Evolutionary conservation across 1,139 yeast species (phyloP).

Genomic region (Zygoascus hellenicus): DNA sequence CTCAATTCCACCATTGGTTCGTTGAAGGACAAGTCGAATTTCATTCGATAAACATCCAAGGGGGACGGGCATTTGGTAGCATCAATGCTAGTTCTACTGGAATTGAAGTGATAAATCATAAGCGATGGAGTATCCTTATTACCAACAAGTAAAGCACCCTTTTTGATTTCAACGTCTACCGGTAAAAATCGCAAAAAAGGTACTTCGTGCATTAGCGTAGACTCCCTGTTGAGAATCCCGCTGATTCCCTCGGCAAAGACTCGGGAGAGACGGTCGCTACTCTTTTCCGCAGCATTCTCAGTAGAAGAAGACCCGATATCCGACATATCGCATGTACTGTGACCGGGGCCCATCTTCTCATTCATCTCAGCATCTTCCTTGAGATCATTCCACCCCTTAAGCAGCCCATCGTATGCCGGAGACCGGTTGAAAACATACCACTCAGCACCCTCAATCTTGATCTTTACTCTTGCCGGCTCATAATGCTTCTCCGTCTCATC

Average conservation of each 20-base stretch:
- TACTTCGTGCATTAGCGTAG: neutral
- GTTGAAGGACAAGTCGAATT: slow-evolving; percentile 41
- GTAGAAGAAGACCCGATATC: neutral
- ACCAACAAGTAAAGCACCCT: slow-evolving; percentile 74
- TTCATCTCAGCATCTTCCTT: neutral
- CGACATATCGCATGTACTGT: no score
- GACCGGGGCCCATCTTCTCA: neutral
- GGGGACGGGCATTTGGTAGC: slow-evolving; percentile 43
- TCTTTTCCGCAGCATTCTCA: no score
- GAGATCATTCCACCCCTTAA: slow-evolving; percentile 30
- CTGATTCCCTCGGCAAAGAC: no score
- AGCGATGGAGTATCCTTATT: slow-evolving; percentile 72
- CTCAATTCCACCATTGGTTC: slow-evolving; percentile 55
- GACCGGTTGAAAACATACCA: slow-evolving; percentile 75
- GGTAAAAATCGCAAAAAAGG: slow-evolving; percentile 48
- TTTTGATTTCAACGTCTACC: slow-evolving; percentile 49
- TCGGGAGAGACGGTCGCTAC: no score
- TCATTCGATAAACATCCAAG: slow-evolving; percentile 51
- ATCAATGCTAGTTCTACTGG: slow-evolving; percentile 58
- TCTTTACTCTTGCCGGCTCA: slow-evolving; percentile 52
- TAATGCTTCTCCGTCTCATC: slow-evolving; percentile 31
- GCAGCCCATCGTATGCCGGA: slow-evolving; percentile 63
- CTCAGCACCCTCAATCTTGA: slow-evolving; percentile 72
- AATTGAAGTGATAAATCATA: slow-evolving; percentile 53
- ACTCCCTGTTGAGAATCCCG: no score